Base-by-base conservation (phyloP, 495 filamentous ascomycete species). In the Lophiostoma macrostomum region DNA sequence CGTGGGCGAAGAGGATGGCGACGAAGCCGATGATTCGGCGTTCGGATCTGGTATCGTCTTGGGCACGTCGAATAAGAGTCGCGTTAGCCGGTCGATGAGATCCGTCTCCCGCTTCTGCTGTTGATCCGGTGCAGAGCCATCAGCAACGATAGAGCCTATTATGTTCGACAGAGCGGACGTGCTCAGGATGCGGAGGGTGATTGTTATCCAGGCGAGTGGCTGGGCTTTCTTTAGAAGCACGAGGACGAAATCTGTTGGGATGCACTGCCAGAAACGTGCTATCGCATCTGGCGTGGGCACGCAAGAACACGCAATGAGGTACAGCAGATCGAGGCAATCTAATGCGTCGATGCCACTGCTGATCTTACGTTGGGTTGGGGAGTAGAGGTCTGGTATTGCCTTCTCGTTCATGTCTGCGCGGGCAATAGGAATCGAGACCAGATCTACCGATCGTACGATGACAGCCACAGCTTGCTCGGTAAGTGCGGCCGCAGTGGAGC, bases 161-260 rank as follows among this genome's bases (percentile, higher is more conserved):
- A 78, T 78, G 20, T 70, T 66, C 1, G 69, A 55, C 1, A 80
- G 73, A 24, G 83, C 72, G 41, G 82, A 84, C 0, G 81, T 84
- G 24, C 71, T 71, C 2, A 89, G 69, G 0, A 87, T 69, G 13
- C 73, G 72, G 16, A 85, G 62, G 47, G 77, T 79, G 6, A 79
- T 64, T n/a, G 72, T 70, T 38, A 87, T 79, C 34, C 85, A 77
- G 1, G 69, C 53, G n/a, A 85, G 64, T 1, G 76, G 69, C 32
- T 75, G 71, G 1, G 58, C 55, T 58, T 61, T 64, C 44, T 78
- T 78, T 18, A 88, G 69, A 71, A 85, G 79, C 64, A 85, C 75
- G 14, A 87, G 62, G 14, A 82, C 73, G 64, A 86, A 86, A 18
- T 82, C 80, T 43, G 77, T 76, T 13, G 80, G 74, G 35, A 86